Evolutionary conservation across 768 basidiomycete genomes (phyloP), one percentile per base, ranked within the genome.

Genomic region (Cyclocybe cylindracea): DNA sequence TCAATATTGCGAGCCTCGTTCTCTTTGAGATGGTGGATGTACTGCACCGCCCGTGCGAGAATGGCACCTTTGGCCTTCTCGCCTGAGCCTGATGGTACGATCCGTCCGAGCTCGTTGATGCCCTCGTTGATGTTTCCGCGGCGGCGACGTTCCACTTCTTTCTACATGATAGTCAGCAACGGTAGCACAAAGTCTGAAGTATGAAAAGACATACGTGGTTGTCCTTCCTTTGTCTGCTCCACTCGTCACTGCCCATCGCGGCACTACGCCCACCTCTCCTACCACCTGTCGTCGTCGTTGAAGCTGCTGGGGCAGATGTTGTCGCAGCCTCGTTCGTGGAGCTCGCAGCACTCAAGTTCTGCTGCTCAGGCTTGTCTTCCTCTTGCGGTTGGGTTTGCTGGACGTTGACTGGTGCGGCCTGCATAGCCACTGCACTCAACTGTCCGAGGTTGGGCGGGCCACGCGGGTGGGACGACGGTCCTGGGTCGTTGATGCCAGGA

Each of bases 91-190:
- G 86, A 89, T 3, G 95, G 95, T 8, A 98, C 87, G 59, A 95
- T 90, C 0, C 86, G 82, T 0, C 89, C 88, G 11, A 98, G 85
- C 60, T 91, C 89, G 63, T 90, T 93, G 73, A 99, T 97, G 0
- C 95, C 95, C 56, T 95, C 90, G 70, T 96, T 97, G 72, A 99
- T 98, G 59, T 94, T 94, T 13, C 94, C 94, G 42, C 96, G 80
- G 47, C 96, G 87, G 35, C 93, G 84, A 47, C 96, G 89, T 68
- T 99, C n/a, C 10, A 16, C 16, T 73, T 98, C 94, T 91, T 98
- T 98, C 95, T n/a, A 73, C 46, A 57, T 31, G 14, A 10, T 53
- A 16, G 36, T 46, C 11, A 45, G 10, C 18, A 37, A 46, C 39
- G 50, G 37, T 10, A 19, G 37, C 24, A 57, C n/a, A 60, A 44